Evolutionary conservation across 2,329 filamentous ascomycete species (phyloP).

Genomic region (Falciphora oryzae): DNA sequence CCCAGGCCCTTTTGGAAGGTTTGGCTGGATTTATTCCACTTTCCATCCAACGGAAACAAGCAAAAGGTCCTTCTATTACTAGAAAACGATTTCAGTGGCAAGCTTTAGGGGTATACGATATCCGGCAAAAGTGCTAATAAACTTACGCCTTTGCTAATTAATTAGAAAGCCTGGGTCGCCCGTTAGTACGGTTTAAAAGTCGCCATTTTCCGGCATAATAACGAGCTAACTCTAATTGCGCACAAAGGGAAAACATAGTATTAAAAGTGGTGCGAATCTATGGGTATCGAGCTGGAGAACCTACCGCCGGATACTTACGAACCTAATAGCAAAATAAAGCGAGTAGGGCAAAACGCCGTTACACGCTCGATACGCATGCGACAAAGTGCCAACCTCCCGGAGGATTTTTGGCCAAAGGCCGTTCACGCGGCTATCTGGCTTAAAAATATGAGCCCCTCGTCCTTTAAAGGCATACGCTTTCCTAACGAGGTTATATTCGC

Average conservation of each 20-base stretch:
- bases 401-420: not conserved
- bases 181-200: not conserved
- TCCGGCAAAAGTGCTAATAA: not conserved
- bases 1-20: no score
- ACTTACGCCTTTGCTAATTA: not conserved
- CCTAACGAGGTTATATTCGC: not conserved
- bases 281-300: not conserved
- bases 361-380: not conserved
- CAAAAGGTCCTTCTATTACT: not conserved
- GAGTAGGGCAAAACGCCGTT: not conserved
- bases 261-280: not conserved
- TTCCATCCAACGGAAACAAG: not conserved
- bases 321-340: not conserved
- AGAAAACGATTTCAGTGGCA: not conserved
- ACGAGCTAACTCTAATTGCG: not conserved
- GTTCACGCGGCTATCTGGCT: not conserved
- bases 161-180: not conserved
- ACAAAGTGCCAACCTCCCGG: not conserved
- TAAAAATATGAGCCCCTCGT: not conserved
- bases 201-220: not conserved
- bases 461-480: not conserved
- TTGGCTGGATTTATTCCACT: not conserved
- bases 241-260: not conserved
- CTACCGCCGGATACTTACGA: not conserved
- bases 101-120: not conserved